Evolutionary conservation across 345 rosid species (phyloP).

Genomic region (Turritis glabra): DNA sequence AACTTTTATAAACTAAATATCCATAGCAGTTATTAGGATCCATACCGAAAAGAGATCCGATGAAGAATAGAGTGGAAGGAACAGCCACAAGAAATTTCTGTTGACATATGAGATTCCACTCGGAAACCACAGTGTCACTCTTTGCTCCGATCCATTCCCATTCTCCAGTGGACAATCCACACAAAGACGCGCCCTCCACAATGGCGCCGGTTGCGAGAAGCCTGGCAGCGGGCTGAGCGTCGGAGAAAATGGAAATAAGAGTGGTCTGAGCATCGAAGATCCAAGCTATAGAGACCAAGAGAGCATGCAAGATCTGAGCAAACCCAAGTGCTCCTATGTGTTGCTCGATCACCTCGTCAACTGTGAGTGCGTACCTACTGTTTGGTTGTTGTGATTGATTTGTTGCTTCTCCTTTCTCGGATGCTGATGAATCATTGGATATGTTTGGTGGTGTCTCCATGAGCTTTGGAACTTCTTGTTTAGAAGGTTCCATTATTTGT

Average conservation of each 20-base stretch:
- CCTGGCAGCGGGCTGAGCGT: slow-evolving; percentile 55
- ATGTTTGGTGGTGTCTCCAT: slow-evolving; percentile 34
- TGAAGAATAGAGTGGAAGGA: slow-evolving; percentile 75
- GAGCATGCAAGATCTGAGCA: slow-evolving; percentile 63
- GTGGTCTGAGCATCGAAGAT: slow-evolving; percentile 70
- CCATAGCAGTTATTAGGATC: background rate
- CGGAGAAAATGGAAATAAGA: slow-evolving; percentile 65
- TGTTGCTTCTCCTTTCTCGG: slow-evolving; percentile 35
- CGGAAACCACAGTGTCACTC: slow-evolving; percentile 52
- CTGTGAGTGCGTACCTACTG: slow-evolving; percentile 53
- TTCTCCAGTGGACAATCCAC: slow-evolving; percentile 48
- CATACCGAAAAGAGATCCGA: slow-evolving; percentile 72
- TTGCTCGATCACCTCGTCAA: slow-evolving; percentile 66
- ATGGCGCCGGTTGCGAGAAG: slow-evolving; percentile 16
- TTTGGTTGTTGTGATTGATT: slow-evolving; percentile 11
- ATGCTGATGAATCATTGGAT: slow-evolving; percentile 31
- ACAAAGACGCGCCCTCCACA: slow-evolving; percentile 40
- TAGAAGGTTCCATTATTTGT: slow-evolving; percentile 18
- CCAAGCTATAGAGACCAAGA: slow-evolving; percentile 69
- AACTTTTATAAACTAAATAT: background rate
- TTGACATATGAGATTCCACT: slow-evolving; percentile 71
- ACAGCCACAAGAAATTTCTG: slow-evolving; percentile 66
- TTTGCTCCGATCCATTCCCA: slow-evolving; percentile 78
- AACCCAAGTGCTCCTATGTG: slow-evolving; percentile 65
- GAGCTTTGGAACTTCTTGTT: slow-evolving; percentile 29